Evolutionary conservation across 176 grass and related monocot species (phyloP).

Genomic region (Eragrostis curvula): DNA sequence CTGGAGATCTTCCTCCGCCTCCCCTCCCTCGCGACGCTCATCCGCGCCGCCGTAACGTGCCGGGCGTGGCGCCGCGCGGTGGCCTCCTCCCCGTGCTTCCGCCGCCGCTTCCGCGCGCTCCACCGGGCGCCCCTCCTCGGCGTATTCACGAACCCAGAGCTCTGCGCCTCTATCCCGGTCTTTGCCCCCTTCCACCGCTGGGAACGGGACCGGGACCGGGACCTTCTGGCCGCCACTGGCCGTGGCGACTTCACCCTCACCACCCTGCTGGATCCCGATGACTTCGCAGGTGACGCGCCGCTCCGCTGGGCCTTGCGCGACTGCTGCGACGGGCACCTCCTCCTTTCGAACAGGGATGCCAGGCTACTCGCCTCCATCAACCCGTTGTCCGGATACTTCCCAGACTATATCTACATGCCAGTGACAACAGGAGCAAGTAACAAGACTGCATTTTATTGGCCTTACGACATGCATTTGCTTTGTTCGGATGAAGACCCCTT

Average conservation of each 20-base stretch:
- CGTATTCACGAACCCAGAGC: not conserved
- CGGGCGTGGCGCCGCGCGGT: conserved; percentile 8
- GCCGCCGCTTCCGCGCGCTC: conserved; percentile 6
- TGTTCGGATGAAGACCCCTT: too few species aligned
- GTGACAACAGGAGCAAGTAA: too few species aligned
- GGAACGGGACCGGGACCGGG: not conserved
- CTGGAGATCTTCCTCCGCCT: too few species aligned
- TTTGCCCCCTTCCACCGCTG: not conserved
- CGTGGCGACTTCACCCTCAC: conserved; percentile 24
- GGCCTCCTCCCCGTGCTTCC: conserved; percentile 22
- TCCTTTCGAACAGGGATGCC: not conserved
- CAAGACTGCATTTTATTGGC: too few species aligned
- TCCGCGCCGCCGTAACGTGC: conserved; percentile 44
- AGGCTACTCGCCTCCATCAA: not conserved
- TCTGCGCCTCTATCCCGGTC: not conserved
- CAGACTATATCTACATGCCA: too few species aligned
- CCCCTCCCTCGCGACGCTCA: conserved; percentile 39
- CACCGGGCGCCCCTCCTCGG: conserved; percentile 28
- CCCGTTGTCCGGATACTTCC: not conserved
- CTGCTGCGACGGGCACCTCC: not conserved
- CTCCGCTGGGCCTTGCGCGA: conserved; percentile 3
- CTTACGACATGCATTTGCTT: too few species aligned
- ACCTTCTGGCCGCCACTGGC: conserved; percentile 1
- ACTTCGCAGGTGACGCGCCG: too few species aligned
- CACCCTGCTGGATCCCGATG: conserved; percentile 5